Base-by-base conservation (phyloP, 1,284 basidiomycete species). In the Prillingera fragicola region DNA sequence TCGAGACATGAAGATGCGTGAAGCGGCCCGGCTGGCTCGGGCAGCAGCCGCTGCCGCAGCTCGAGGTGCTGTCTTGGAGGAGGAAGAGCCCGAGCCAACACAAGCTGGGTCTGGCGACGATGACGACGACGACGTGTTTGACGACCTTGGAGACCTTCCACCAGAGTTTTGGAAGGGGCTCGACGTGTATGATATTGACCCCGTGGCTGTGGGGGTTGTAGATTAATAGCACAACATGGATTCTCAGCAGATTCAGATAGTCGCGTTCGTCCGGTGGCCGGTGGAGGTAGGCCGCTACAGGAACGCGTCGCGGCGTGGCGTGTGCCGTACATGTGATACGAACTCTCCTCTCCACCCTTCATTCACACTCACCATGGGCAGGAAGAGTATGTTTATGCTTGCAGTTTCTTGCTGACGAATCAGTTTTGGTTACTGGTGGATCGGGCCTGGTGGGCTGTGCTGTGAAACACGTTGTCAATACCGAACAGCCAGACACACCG, bases 391-490 rank as follows among this genome's bases (percentile, higher is more conserved):
- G 8, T 8, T 9, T 8, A 9, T n/a, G 26, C 26, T n/a, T n/a
- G 26, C 26, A n/a, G 8, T 8, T 9, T 8, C 26, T 28, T 28
- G n/a, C 26, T 28, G 9, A 28, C 8, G 26, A 6, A 39, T 19
- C 29, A 35, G 38, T 46, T 29, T 33, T 46, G 23, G 44, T 46
- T 9, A 89, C 87, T 36, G 87, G 87, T 41, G 87, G 87, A 25
- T 79, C 81, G 52, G 89, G 89, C 21, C 81, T 94, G 45, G 87
- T 92, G 22, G 89, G 89, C 19, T 78, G 79, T 54, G 89, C 82
- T 19, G 84, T 94, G 57, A 73, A 84, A 59, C 75, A 85, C 56
- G 73, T 89, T 29, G 81, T 91, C 65, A 78, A 86, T 34, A 81
- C 77, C 9, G 87, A 92, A 61, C 80, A 83, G 0, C 75, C 77